Percentiles rank a stretch among this genome's conserved stretches.
These are phyloP conservation scores for Thermothelomyces thermophilus DNA, from an alignment of 2,329 filamentous ascomycete genomes.

Conservation along the genomic window DNA sequence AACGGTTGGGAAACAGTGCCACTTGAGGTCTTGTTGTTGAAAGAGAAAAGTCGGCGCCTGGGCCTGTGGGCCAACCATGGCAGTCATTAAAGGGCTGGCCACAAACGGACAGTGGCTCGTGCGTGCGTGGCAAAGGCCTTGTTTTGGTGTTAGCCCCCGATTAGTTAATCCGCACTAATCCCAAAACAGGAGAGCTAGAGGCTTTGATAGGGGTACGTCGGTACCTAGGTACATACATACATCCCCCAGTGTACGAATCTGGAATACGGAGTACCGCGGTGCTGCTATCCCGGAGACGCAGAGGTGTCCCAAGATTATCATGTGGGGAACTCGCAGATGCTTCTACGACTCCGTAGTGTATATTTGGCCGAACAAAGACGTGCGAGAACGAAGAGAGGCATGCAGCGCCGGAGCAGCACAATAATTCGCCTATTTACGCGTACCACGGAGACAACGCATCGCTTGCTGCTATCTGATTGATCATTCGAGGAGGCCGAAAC, in stretches of 20 bases:
- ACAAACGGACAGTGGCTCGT: constrained; percentile 12
- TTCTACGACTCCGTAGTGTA: constrained; percentile 14
- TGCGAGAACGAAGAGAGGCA: constrained; percentile 7
- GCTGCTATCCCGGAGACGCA: constrained; percentile 9
- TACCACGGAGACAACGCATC: not conserved
- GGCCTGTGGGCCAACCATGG: constrained; percentile 21
- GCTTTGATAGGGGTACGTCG: not conserved
- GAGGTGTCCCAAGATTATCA: constrained; percentile 19
- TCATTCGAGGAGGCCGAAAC: not conserved
- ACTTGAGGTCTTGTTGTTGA: constrained; percentile 14
- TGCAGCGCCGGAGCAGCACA: constrained; percentile 5
- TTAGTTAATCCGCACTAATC: constrained; percentile 2
- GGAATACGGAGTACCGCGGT: too few relatives aligned
- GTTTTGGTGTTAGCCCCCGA: not conserved
- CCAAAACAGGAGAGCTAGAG: not conserved
- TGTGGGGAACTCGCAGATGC: constrained; percentile 14
- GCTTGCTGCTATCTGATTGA: not conserved
- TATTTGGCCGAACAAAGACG: constrained; percentile 15
- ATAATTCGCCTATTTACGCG: too few relatives aligned
- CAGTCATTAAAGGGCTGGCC: constrained; percentile 19
- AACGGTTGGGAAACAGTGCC: constrained; percentile 12
- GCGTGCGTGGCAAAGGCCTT: constrained; percentile 10
- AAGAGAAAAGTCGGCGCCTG: constrained; percentile 26
- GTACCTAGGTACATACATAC: too few relatives aligned
- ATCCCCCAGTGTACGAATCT: too few relatives aligned